These are phyloP conservation scores for Boletus reticulatus DNA, from an alignment of 768 basidiomycete genomes.

Conservation along the genomic window DNA sequence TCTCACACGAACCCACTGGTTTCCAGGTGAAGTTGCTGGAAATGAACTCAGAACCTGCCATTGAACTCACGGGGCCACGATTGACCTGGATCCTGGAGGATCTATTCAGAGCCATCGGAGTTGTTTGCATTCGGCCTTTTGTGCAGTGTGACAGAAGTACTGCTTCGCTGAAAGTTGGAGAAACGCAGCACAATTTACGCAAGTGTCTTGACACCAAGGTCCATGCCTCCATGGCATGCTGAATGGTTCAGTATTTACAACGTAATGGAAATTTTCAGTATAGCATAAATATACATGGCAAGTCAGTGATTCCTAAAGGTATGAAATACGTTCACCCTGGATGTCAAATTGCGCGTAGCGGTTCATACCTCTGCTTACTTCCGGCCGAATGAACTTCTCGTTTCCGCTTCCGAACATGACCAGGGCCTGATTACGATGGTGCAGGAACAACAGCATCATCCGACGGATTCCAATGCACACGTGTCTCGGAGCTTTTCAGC, in stretches of 20 bases:
- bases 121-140: constrained; percentile 71
- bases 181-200: constrained; percentile 50
- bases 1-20: constrained; percentile 43
- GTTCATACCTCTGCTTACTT: constrained; percentile 12
- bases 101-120: constrained; percentile 69
- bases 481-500: constrained; percentile 10
- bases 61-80: constrained; percentile 86
- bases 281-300: neutral
- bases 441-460: neutral
- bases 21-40: constrained; percentile 79
- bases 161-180: constrained; percentile 49
- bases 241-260: neutral
- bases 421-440: neutral
- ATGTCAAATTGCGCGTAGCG: neutral
- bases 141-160: constrained; percentile 1
- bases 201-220: constrained; percentile 67
- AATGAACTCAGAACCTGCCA: constrained; percentile 94
- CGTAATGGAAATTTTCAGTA: neutral
- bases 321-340: neutral
- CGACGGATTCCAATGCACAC: neutral
- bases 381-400: neutral
- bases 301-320: constrained; percentile 10
- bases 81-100: constrained; percentile 79
- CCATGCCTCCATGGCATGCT: constrained; percentile 29
- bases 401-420: constrained; percentile 14